Conservation (phyloP, 495 filamentous ascomycete species). For the Rostrohypoxylon terebratum region DNA sequence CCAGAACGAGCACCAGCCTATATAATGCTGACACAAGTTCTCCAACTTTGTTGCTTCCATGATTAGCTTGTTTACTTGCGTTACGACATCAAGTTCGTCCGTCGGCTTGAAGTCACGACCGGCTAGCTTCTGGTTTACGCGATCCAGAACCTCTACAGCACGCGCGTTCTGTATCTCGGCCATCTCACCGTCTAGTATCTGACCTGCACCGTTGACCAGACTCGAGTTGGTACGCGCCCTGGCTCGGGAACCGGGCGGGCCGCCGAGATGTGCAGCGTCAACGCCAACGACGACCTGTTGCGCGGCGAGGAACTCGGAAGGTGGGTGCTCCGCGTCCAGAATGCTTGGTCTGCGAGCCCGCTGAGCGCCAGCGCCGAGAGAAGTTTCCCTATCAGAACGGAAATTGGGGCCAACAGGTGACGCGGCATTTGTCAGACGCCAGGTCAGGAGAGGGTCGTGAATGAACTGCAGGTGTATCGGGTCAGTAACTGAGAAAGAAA, state of each 20-base stretch:
- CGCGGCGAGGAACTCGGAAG: constrained; percentile 61
- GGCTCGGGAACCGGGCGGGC: constrained; percentile 60
- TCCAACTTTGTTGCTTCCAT: constrained; percentile 95
- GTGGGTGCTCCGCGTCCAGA: constrained; percentile 70
- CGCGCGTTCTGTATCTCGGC: constrained; percentile 91
- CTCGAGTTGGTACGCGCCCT: constrained; percentile 68
- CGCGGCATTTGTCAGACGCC: constrained; percentile 89
- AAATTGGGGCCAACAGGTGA: constrained; percentile 82
- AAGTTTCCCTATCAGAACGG: constrained; percentile 74
- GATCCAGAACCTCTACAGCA: constrained; percentile 88
- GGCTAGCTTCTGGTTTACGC: constrained; percentile 95
- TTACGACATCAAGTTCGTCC: constrained; percentile 85
- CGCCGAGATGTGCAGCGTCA: constrained; percentile 59
- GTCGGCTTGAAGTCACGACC: constrained; percentile 72
- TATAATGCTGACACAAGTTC: constrained; percentile 99
- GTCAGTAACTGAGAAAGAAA: constrained; percentile 40
- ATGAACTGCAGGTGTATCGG: constrained; percentile 75
- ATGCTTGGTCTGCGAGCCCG: constrained; percentile 74
- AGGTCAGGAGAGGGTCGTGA: constrained; percentile 96
- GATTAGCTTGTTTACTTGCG: constrained; percentile 93
- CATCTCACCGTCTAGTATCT: constrained; percentile 55
- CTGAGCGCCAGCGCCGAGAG: constrained; percentile 57
- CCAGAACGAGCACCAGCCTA: constrained; percentile 97
- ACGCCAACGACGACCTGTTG: constrained; percentile 52
- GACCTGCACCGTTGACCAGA: constrained; percentile 52